These are phyloP conservation scores for Brassica nigra DNA, from an alignment of 345 rosid species.

Conservation along the genomic window DNA sequence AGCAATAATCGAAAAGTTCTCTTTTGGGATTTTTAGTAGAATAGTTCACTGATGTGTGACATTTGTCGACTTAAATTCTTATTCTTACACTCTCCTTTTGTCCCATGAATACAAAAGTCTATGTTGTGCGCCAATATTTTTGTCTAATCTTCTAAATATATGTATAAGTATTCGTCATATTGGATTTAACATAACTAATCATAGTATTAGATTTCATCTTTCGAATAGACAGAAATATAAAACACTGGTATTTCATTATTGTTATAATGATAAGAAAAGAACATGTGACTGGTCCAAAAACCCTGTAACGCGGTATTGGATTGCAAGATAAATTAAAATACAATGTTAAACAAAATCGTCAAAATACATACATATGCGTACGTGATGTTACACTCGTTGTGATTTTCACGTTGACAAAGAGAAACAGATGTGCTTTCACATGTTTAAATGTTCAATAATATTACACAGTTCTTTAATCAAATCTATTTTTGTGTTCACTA, in stretches of 20 bases:
- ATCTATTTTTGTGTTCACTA: neutral
- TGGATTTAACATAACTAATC: neutral
- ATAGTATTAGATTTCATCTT: neutral
- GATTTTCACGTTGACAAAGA: neutral
- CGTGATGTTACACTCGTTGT: neutral
- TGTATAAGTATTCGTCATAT: too few relatives aligned
- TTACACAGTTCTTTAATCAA: neutral
- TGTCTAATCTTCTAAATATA: neutral
- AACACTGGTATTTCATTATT: neutral
- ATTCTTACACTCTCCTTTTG: slow-evolving; percentile 31
- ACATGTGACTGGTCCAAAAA: slow-evolving; percentile 36
- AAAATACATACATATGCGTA: neutral
- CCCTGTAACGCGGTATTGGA: slow-evolving; percentile 27
- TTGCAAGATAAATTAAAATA: slow-evolving; percentile 22
- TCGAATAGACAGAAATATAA: neutral
- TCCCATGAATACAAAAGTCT: neutral
- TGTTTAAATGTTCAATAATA: neutral
- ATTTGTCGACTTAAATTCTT: slow-evolving; percentile 48
- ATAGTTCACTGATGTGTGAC: neutral
- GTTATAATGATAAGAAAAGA: slow-evolving; percentile 21
- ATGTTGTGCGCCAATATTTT: neutral
- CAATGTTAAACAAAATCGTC: slow-evolving; percentile 21
- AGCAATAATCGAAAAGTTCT: slow-evolving; percentile 28
- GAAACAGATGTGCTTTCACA: neutral
- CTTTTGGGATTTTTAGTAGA: slow-evolving; percentile 5